Conservation (phyloP, 169 alveolate genomes). For the Eimeria mitis region DNA sequence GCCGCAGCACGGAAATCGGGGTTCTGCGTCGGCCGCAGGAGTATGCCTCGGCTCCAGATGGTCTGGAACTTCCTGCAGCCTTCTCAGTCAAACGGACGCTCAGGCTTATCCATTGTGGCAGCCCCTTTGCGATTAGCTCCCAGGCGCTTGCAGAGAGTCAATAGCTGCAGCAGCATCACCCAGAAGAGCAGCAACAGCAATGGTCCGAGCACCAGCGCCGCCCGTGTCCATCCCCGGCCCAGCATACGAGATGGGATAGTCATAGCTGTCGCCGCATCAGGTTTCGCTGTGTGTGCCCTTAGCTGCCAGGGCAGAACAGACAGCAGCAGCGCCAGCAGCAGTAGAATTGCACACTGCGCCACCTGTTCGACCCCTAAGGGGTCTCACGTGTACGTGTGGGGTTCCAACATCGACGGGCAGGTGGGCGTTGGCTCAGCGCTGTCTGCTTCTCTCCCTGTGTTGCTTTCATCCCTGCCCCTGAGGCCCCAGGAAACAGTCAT, state of each 20-base stretch:
- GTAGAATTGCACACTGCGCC: slow-evolving; percentile 4
- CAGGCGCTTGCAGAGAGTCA: background rate
- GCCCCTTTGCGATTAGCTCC: background rate
- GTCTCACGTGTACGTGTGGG: slow-evolving; percentile 77
- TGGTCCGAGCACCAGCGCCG: background rate
- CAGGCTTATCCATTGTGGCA: background rate
- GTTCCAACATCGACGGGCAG: slow-evolving; percentile 82
- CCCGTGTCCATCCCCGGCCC: background rate
- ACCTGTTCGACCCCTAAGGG: background rate
- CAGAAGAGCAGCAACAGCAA: background rate
- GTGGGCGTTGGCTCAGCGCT: slow-evolving; percentile 74
- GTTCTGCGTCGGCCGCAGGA: background rate
- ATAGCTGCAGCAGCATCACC: slow-evolving; percentile 17
- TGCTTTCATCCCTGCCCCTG: slow-evolving; percentile 33
- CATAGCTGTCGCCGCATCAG: slow-evolving; percentile 16
- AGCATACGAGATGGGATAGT: background rate
- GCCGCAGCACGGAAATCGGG: background rate
- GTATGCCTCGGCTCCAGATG: background rate
- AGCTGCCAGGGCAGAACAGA: slow-evolving; percentile 4
- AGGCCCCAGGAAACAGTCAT: slow-evolving; percentile 23
- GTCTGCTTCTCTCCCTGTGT: slow-evolving; percentile 25
- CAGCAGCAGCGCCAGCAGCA: slow-evolving; percentile 18
- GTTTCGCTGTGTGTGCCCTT: background rate
- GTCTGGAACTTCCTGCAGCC: background rate
- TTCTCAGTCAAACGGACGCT: background rate